These are phyloP conservation scores for Coemansia asiatica DNA, from an alignment of 192 early-diverging fungal genomes.

Conservation along the genomic window DNA sequence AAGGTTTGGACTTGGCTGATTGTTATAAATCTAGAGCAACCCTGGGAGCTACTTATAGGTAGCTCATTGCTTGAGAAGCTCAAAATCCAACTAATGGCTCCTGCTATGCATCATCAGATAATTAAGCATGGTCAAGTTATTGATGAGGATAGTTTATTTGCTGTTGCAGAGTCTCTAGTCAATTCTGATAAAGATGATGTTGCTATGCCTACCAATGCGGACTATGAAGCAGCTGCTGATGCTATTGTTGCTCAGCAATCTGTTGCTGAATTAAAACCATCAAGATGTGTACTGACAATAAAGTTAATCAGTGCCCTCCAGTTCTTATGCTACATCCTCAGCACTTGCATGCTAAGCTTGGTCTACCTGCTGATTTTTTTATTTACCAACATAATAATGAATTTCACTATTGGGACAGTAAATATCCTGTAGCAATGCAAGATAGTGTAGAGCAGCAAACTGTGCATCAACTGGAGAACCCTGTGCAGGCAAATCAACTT, in stretches of 20 bases:
- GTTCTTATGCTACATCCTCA: not conserved
- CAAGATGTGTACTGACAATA: too few species aligned
- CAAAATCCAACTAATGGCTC: not conserved
- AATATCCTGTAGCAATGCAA: not conserved
- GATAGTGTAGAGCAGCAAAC: not conserved
- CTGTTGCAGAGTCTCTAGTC: too few species aligned
- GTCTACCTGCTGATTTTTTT: constrained; percentile 4
- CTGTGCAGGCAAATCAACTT: not conserved
- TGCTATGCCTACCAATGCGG: not conserved
- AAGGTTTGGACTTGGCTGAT: not conserved
- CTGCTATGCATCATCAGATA: not conserved
- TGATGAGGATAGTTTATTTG: too few species aligned
- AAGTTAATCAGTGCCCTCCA: not conserved
- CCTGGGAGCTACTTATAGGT: not conserved
- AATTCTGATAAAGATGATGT: not conserved
- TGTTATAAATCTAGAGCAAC: not conserved
- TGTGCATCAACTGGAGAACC: too few species aligned
- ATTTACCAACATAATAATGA: not conserved
- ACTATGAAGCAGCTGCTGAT: not conserved
- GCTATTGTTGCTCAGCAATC: too few species aligned
- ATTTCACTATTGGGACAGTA: not conserved
- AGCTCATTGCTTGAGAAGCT: not conserved
- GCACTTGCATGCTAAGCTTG: not conserved
- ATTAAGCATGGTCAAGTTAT: not conserved
- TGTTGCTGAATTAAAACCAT: too few species aligned